These are phyloP conservation scores for Juncus inflexus DNA, from an alignment of 176 grass and related monocot genomes.

Conservation along the genomic window DNA sequence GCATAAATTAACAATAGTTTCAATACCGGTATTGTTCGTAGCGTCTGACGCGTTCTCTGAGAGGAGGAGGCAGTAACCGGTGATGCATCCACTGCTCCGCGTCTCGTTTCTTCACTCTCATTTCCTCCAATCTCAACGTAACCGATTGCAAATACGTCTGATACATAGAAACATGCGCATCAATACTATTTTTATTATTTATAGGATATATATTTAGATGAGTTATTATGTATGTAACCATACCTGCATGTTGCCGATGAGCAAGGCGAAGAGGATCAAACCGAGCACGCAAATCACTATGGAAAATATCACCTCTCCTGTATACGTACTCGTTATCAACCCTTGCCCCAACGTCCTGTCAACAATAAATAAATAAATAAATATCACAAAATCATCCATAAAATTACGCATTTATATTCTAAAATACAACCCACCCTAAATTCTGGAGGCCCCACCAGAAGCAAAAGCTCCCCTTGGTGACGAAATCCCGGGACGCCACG, in stretches of 20 bases:
- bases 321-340: conserved; percentile 64
- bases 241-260: conserved; percentile 99
- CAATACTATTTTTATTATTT: not conserved
- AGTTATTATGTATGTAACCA: conserved; percentile 1
- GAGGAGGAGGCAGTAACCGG: conserved; percentile 51
- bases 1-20: not conserved
- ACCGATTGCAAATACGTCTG: conserved; percentile 92
- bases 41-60: conserved; percentile 73
- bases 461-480: conserved; percentile 76
- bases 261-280: conserved; percentile 79
- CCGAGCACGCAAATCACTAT: conserved; percentile 84
- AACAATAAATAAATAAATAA: too few species aligned
- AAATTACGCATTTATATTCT: too few species aligned
- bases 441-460: conserved; percentile 98
- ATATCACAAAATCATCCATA: too few species aligned
- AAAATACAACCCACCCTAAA: conserved; percentile 47
- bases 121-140: conserved; percentile 84
- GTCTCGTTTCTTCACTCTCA: conserved; percentile 92
- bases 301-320: conserved; percentile 79
- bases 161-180: conserved; percentile 14
- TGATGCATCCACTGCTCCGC: conserved; percentile 98
- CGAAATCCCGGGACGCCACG: conserved; percentile 51
- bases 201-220: too few species aligned
- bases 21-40: conserved; percentile 66
- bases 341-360: conserved; percentile 92